Evolutionary conservation across 2,329 filamentous ascomycete genomes (phyloP), one percentile per base, ranked within the genome.

Genomic region (Myrmaecium sp.): DNA sequence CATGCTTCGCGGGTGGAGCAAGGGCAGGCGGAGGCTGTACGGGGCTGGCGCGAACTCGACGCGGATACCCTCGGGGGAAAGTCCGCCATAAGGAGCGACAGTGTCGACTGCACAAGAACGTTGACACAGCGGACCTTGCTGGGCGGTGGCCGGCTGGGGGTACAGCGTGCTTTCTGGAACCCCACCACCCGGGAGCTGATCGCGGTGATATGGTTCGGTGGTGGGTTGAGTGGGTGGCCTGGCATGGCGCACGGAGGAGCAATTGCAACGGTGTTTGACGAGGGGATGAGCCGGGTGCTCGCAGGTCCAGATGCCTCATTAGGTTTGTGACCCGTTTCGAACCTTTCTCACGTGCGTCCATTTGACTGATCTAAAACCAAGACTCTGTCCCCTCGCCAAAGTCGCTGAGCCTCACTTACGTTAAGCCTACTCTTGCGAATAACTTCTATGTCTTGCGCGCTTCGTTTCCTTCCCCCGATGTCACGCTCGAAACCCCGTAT

Each of bases 201-300:
- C 7, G 65, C 61, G 26, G 59, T 83, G n/a, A 55, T 83, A 4
- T 77, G 63, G 57, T 62, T 83, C 28, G 79, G 78, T 5, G 47
- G 57, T n/a, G 66, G 58, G 1, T 43, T 75, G 12, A 57, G 63
- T 25, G 77, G 79, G 4, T 84, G 75, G 74, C 77, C 77, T 2
- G 64, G 66, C 8, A 58, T 78, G 21, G 69, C 71, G 27, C 78
- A 86, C 52, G 78, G 78, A 29, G 78, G 78, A 9, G 58, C 64
- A 5, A 59, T 78, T 25, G 74, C 72, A 5, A 81, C 72, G 1
- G 47, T 79, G 3, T 51, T 83, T 19, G 68, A 79, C 45, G 78
- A 83, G 54, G 66, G 63, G 27, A 58, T 80, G 33, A 69, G 70
- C n/a, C 59, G 74, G 22, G 71, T 68, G 62, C 66, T 39, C 51